Evolutionary conservation across 176 grass and related monocot species (phyloP).

Genomic region (Aegilops umbellulata): DNA sequence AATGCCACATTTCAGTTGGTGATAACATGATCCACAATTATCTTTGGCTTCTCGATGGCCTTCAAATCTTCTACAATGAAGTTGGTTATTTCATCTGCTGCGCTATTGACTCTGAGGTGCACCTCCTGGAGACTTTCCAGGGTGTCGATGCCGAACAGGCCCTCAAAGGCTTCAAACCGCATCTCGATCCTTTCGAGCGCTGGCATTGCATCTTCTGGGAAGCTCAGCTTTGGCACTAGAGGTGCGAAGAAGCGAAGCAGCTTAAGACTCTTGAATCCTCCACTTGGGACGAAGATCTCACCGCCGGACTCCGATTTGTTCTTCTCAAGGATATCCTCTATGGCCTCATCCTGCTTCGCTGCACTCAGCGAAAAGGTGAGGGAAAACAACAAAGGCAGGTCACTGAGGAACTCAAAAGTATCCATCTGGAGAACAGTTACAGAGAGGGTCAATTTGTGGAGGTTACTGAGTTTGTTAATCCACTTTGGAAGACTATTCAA

Average conservation of each 20-base stretch:
- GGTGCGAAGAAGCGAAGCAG: not conserved
- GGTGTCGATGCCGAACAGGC: not conserved
- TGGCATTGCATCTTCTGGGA: not conserved
- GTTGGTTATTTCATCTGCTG: constrained; percentile 3
- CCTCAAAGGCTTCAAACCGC: not conserved
- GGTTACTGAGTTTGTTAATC: not conserved
- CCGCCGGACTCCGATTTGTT: not conserved
- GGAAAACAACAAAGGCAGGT: not conserved
- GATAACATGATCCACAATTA: too few relatives aligned
- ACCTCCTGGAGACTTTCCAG: not conserved
- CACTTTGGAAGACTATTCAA: not conserved
- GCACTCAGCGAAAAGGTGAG: not conserved
- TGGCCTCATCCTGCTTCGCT: not conserved
- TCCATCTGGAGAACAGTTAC: not conserved
- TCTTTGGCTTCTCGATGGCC: not conserved
- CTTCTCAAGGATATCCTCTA: not conserved
- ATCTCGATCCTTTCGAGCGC: not conserved
- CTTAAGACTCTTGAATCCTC: not conserved
- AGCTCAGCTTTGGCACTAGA: not conserved
- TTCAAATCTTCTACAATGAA: not conserved
- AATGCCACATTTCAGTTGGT: not conserved
- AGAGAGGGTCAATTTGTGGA: not conserved
- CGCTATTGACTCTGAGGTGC: not conserved
- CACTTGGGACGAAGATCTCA: not conserved
- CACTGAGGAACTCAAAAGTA: not conserved